Conservation (phyloP, 164 flowering plant species). For the Saururus chinensis region DNA sequence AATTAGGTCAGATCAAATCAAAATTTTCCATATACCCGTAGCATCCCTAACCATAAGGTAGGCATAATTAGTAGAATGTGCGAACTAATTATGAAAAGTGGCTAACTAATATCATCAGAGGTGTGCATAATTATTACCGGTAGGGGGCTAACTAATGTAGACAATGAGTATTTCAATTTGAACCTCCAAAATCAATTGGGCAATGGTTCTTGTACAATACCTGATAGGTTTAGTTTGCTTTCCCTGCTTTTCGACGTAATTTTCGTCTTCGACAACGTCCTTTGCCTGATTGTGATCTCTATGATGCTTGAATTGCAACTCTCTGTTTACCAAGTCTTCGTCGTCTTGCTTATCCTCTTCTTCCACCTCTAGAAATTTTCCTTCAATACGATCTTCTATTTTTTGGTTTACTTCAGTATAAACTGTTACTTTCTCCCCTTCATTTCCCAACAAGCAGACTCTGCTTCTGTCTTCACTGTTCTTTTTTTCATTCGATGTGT, state of each 20-base stretch:
- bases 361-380: background rate
- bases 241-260: background rate
- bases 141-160: background rate
- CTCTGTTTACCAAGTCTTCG: background rate
- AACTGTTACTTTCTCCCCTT: no score
- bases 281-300: no score
- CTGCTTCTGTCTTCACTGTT: background rate
- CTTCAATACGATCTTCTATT: background rate
- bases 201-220: background rate
- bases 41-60: no score
- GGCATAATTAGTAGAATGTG: no score
- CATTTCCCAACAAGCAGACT: no score
- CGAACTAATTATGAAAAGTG: no score
- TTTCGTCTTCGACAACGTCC: no score
- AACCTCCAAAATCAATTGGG: background rate
- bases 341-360: no score
- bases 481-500: background rate
- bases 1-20: no score
- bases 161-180: background rate
- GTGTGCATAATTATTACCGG: no score
- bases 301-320: background rate
- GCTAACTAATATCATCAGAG: no score
- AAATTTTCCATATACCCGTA: no score
- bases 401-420: background rate
- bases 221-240: background rate